A percentile compares a stretch with the other conserved stretches of the same genome.
Conservation (phyloP, 2,329 filamentous ascomycete genomes). For the Penicillium sp. region DNA sequence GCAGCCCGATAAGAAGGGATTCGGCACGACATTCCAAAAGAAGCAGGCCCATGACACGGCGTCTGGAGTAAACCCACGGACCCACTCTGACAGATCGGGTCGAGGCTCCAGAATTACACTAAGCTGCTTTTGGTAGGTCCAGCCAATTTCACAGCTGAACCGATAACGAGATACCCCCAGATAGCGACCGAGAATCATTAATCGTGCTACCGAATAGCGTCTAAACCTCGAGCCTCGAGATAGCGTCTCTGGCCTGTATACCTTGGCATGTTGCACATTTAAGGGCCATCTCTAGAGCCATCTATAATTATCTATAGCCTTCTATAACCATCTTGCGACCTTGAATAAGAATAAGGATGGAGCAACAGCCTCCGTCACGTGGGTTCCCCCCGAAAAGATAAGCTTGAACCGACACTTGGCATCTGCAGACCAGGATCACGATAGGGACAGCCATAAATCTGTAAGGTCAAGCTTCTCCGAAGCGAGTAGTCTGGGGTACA, state of each 20-base stretch:
- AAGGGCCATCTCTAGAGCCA: no score
- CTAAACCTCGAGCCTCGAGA: neutral
- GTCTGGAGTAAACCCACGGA: conserved; percentile 8
- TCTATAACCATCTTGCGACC: no score
- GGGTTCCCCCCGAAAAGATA: conserved; percentile 12
- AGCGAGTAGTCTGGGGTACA: neutral
- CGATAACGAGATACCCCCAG: neutral
- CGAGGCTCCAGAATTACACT: conserved; percentile 2
- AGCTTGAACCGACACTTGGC: conserved; percentile 13
- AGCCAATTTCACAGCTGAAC: conserved; percentile 6
- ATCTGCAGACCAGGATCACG: neutral
- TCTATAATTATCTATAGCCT: no score
- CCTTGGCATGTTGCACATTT: neutral
- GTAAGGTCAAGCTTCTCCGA: conserved; percentile 16
- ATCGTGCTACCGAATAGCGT: neutral
- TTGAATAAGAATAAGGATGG: neutral
- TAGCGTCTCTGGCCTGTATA: neutral
- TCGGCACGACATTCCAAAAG: conserved; percentile 18
- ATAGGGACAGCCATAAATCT: neutral
- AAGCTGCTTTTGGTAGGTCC: conserved; percentile 22
- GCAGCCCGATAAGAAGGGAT: conserved; percentile 2
- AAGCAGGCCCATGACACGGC: conserved; percentile 9
- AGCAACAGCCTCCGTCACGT: conserved; percentile 4
- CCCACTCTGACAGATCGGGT: conserved; percentile 12
- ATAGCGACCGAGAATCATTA: neutral